phyloP scores from a whole-genome alignment of 208 protist genomes.

The Naegleria fowleri region DNA sequence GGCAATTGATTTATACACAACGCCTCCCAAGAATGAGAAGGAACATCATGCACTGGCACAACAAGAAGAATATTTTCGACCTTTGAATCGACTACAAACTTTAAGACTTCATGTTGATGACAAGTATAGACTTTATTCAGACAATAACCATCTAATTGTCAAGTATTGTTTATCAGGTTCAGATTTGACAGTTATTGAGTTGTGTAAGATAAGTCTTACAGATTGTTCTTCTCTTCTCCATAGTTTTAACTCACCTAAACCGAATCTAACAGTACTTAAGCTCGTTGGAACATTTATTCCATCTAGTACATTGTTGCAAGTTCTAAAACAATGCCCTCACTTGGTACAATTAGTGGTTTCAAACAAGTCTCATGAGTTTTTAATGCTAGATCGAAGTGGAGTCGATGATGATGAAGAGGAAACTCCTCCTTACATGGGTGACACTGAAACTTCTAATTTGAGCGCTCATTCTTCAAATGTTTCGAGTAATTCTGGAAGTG shows the following conservation, averaged over 20 bases:
- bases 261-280: background rate
- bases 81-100: background rate
- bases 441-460: background rate
- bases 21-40: background rate
- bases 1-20: background rate
- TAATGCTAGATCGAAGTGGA: background rate
- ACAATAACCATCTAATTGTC: background rate
- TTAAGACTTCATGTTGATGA: background rate
- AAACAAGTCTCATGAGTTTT: background rate
- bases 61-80: background rate
- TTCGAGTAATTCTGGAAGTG: background rate
- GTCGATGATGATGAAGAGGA: background rate
- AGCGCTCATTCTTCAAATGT: background rate
- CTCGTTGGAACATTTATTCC: background rate
- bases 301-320: background rate
- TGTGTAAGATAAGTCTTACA: background rate
- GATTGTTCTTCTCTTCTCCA: background rate
- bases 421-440: background rate
- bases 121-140: background rate
- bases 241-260: background rate
- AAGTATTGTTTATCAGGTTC: background rate
- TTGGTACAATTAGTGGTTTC: background rate
- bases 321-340: background rate
- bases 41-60: background rate
- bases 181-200: background rate